Evolutionary conservation across 169 alveolate species (phyloP), one percentile per base, ranked within the genome.

Genomic region (Cytauxzoon felis): DNA sequence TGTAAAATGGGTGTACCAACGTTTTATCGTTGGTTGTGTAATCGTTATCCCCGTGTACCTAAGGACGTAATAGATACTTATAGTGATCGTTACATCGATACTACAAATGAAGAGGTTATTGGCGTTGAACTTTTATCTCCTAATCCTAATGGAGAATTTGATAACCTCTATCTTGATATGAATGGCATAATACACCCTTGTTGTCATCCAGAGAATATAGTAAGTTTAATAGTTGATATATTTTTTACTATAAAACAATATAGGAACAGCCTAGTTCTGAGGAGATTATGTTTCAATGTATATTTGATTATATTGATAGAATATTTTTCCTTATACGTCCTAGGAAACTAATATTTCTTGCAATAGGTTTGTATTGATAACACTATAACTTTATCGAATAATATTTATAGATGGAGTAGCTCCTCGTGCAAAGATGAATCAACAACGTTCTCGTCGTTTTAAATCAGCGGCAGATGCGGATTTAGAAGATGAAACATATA

Each of bases 381-480:
- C n/a, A n/a, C n/a, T n/a, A n/a, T n/a, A n/a, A n/a, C n/a, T n/a
- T n/a, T n/a, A 23, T 24, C n/a, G 36, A 54, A 27, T 54, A n/a
- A 16, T 11, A 1, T 3, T 1, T 21, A 30, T 54, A 32, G 99
- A 97, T 67, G 99, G 99, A 5, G 99, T 98, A 3, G 99, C 99
- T 16, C 99, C 99, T 6, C 90, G 99, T 57, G 99, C 99, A 1
- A 98, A 98, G 90, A 96, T 98, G 98, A 98, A 97, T 84, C 97
- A 98, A 58, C 97, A 98, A 83, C 82, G 99, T 69, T 90, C 94
- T n/a, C 81, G 99, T 59, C 82, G 99, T 52, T 96, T 92, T 87
- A 90, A 90, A 64, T 81, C 95, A 11, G 93, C 92, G 19, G 81
- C 82, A 33, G 90, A 81, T 43, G 78, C 81, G 7, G 90, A 82